These are phyloP conservation scores for Phallus indusiatus DNA, from an alignment of 768 basidiomycete species.

Conservation along the genomic window DNA sequence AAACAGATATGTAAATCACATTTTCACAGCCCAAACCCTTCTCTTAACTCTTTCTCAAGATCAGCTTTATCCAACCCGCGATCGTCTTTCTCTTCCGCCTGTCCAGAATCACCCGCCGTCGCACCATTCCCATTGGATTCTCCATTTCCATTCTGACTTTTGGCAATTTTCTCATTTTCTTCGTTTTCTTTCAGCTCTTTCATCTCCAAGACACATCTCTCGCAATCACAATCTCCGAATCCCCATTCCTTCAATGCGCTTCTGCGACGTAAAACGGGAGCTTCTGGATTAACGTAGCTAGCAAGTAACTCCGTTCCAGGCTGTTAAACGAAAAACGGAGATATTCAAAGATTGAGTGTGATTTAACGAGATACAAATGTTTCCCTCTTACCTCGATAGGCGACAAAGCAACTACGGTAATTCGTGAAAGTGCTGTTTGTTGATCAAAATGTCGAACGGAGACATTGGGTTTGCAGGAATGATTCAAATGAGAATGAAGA, in stretches of 20 bases:
- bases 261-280: conserved; percentile 34
- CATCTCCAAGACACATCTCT: conserved; percentile 55
- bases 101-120: background rate
- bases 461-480: conserved; percentile 71
- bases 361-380: conserved; percentile 42
- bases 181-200: conserved; percentile 15
- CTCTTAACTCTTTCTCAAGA: conserved; percentile 14
- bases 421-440: conserved; percentile 58
- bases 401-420: conserved; percentile 61
- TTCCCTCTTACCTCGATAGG: conserved; percentile 61
- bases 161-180: conserved; percentile 7
- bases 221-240: conserved; percentile 61
- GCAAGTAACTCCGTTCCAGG: background rate
- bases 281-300: conserved; percentile 68
- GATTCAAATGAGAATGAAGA: conserved; percentile 83
- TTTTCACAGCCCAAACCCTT: conserved; percentile 12
- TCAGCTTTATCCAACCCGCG: conserved; percentile 1
- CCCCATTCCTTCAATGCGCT: conserved; percentile 60
- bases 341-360: too few species aligned
- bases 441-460: conserved; percentile 71
- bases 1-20: too few species aligned
- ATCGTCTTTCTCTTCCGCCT: conserved; percentile 1
- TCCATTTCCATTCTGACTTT: background rate
- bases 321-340: too few species aligned
- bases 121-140: background rate